phyloP scores from a whole-genome alignment of 345 rosid species.

The Eucalyptus pauciflora region DNA sequence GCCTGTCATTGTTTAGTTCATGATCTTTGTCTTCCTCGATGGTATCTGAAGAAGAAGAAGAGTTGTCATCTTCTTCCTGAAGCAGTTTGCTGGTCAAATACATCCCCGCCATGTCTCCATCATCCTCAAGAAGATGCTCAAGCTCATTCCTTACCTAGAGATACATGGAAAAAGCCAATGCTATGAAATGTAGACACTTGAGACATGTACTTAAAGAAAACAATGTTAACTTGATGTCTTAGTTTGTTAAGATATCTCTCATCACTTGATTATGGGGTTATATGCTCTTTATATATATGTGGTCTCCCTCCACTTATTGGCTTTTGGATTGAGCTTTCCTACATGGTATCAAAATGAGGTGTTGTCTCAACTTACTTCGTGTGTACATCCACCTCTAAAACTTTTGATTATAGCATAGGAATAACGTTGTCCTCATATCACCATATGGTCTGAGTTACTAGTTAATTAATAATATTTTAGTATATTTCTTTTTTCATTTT shows the following conservation, averaged over 20 bases:
- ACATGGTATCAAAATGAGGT: rapidly evolving
- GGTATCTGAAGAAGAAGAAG: background rate
- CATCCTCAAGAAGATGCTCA: slow-evolving; percentile 30
- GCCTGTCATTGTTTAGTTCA: background rate
- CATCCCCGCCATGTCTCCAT: slow-evolving; percentile 39
- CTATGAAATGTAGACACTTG: background rate
- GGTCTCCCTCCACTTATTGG: background rate
- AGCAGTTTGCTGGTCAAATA: slow-evolving; percentile 17
- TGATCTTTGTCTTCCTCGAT: background rate
- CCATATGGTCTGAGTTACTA: background rate
- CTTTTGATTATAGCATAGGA: background rate
- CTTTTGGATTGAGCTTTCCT: background rate
- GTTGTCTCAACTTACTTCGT: background rate
- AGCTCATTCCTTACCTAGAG: slow-evolving; percentile 32
- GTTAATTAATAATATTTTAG: background rate
- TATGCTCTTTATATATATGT: background rate
- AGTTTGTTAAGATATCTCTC: background rate
- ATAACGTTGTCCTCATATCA: background rate
- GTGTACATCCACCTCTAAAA: background rate
- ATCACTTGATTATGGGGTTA: background rate
- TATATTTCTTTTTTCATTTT: background rate
- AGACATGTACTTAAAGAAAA: background rate
- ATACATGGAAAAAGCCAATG: background rate
- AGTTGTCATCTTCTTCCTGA: background rate
- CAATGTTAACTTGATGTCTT: background rate